A percentile compares a stretch with the other conserved stretches of the same genome.
phyloP scores from a whole-genome alignment of 2,329 filamentous ascomycete genomes.

The Nectriaceae sp. region DNA sequence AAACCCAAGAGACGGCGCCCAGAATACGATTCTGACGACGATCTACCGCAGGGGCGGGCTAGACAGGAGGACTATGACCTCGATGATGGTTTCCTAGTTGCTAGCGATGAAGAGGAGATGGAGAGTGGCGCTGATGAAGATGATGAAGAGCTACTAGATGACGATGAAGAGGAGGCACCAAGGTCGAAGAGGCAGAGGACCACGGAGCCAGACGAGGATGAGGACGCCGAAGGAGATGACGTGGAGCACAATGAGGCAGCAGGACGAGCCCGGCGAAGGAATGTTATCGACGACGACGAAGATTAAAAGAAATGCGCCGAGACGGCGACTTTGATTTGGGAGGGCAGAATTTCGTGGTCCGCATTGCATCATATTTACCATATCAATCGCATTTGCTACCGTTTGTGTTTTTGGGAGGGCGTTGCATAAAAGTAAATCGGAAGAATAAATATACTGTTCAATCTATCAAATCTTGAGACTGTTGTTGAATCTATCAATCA shows the following conservation, averaged over 20 bases:
- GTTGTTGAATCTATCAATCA: no score
- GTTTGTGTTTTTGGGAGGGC: no score
- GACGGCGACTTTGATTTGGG: no score
- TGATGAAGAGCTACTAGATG: slow-evolving; percentile 59
- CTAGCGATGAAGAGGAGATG: slow-evolving; percentile 71
- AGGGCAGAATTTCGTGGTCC: no score
- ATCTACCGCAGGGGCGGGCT: slow-evolving; percentile 60
- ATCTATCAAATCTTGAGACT: no score
- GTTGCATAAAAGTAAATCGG: background rate
- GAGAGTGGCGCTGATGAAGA: slow-evolving; percentile 65
- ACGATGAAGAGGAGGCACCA: slow-evolving; percentile 53
- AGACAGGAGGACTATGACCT: slow-evolving; percentile 77
- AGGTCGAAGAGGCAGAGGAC: slow-evolving; percentile 54
- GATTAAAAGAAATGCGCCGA: slow-evolving; percentile 48
- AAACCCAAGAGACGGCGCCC: slow-evolving; percentile 56
- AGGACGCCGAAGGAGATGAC: slow-evolving; percentile 57
- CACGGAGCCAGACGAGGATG: slow-evolving; percentile 48
- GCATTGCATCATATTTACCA: no score
- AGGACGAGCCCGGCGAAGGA: slow-evolving; percentile 54
- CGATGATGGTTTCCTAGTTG: slow-evolving; percentile 77
- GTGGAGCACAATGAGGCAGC: slow-evolving; percentile 46
- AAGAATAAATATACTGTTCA: background rate
- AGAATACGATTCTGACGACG: slow-evolving; percentile 79
- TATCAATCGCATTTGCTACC: no score
- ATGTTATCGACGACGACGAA: slow-evolving; percentile 62